Conservation (phyloP, 805 yeast species). For the Candida ipomoeae region DNA sequence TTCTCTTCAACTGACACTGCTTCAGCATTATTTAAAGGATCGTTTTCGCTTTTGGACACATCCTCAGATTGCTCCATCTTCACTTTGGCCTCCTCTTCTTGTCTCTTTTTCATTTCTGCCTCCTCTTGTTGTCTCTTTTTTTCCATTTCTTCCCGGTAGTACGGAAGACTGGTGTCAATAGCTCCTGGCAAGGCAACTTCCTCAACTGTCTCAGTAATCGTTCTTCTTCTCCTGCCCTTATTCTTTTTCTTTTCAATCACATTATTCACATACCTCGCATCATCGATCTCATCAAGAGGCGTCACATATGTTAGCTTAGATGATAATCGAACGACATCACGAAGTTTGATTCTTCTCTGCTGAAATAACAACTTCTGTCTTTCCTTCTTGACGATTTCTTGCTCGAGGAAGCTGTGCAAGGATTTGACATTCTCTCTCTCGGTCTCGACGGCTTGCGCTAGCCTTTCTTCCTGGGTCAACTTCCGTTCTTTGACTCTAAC, state of each 20-base stretch:
- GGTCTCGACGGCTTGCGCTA: slow-evolving; percentile 83
- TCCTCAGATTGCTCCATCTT: slow-evolving; percentile 2
- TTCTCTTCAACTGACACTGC: background rate
- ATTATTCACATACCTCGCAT: slow-evolving; percentile 39
- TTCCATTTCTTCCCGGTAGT: slow-evolving; percentile 25
- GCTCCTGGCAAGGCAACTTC: slow-evolving; percentile 33
- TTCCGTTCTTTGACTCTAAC: slow-evolving; percentile 40
- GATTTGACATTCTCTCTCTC: slow-evolving; percentile 74
- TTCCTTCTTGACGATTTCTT: slow-evolving; percentile 76
- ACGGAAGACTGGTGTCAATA: slow-evolving; percentile 24
- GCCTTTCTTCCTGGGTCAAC: slow-evolving; percentile 66
- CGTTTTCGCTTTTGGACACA: background rate
- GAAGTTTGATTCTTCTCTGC: slow-evolving; percentile 59
- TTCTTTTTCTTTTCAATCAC: slow-evolving; percentile 33
- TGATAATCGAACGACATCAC: slow-evolving; percentile 52
- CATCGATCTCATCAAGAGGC: slow-evolving; percentile 60
- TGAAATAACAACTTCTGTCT: slow-evolving; percentile 68
- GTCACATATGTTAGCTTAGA: slow-evolving; percentile 50
- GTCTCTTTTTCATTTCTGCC: slow-evolving; percentile 6
- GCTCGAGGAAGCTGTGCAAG: slow-evolving; percentile 73
- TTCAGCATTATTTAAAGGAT: background rate
- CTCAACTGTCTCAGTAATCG: slow-evolving; percentile 23
- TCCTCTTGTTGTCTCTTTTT: slow-evolving; percentile 22
- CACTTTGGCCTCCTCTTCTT: background rate
- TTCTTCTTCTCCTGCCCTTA: slow-evolving; percentile 40